A percentile compares a stretch with the other conserved stretches of the same genome.
These are phyloP conservation scores for Zymoseptoria crescenta DNA, from an alignment of 2,329 filamentous ascomycete species.

Conservation along the genomic window DNA sequence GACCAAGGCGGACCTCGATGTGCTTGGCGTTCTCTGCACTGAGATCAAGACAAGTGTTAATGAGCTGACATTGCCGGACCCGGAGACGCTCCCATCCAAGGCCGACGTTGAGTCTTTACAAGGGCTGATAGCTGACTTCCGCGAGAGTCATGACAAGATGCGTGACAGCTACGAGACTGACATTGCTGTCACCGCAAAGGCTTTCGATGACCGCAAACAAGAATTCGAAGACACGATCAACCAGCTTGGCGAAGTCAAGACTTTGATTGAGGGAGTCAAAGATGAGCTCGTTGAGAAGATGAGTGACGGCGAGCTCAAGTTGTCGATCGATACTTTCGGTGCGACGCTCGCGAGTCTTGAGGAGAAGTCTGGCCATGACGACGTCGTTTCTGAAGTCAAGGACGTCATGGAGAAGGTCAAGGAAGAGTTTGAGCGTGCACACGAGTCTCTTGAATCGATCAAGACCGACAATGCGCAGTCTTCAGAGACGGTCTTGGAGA, in stretches of 20 bases:
- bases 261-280: constrained; percentile 69
- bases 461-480: constrained; percentile 69
- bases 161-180: constrained; percentile 66
- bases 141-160: constrained; percentile 57
- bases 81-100: constrained; percentile 64
- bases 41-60: constrained; percentile 76
- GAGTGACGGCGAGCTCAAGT: constrained; percentile 62
- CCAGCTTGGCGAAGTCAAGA: constrained; percentile 70
- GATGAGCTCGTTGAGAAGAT: constrained; percentile 69
- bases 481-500: constrained; percentile 47
- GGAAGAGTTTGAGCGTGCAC: constrained; percentile 78
- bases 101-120: constrained; percentile 63
- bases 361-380: constrained; percentile 50
- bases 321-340: constrained; percentile 45
- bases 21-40: constrained; percentile 71
- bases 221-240: constrained; percentile 74
- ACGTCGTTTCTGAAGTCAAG: constrained; percentile 44
- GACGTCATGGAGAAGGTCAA: constrained; percentile 66
- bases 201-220: constrained; percentile 73
- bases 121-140: constrained; percentile 43
- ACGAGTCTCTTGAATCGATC: constrained; percentile 66
- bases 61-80: constrained; percentile 62
- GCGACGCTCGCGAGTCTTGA: constrained; percentile 61
- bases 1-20: constrained; percentile 72
- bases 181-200: constrained; percentile 65